Evolutionary conservation across 176 grass and related monocot genomes (phyloP), one percentile per base, ranked within the genome.

Genomic region (Raddia distichophylla): DNA sequence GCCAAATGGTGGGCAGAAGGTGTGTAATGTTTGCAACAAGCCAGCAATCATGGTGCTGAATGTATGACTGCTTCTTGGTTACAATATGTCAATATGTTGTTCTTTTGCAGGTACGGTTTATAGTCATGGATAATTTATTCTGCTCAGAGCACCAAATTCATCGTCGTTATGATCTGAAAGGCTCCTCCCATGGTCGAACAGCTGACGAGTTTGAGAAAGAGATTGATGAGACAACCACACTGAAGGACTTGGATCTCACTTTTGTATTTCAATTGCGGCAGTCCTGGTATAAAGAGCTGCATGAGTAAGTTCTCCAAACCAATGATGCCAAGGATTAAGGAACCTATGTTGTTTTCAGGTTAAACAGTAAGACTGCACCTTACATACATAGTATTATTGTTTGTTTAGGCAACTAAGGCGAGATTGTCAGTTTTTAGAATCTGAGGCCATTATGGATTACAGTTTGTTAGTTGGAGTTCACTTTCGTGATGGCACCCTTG

Each of bases 371-470:
- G 37, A 75, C 7, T 8, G 11, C 14, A 11, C 45, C 55, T 75
- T 10, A 13, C 1, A 15, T 45, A 10, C 1, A 15, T 45, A 10
- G 0, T 5, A 3, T 44, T 2, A 15, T 49, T 77, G 17, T 71
- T 20, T 73, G 3, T 51, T 50, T 61, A 97, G 94, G 61, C 94
- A 94, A 85, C 79, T 97, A 13, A 88, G 84, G 80, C 71, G 49
- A 59, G 94, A 97, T 79, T 97, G 94, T 12, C 83, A 83, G 19
- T 97, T 97, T 71, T 77, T 97, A 79, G 94, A 94, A 85, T 81
- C 82, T 0, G 94, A 97, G 79, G 82, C 89, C 6, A 94, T 97
- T 19, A 97, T 97, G 94, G 94, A 97, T 88, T 97, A 97, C 67
- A 97, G 94, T 69, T 71, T 97, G 56, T 82, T 97, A 71, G 89